Evolutionary conservation across 148 eudicot genomes (phyloP), one percentile per base, ranked within the genome.

Genomic region (Simmondsia chinensis): DNA sequence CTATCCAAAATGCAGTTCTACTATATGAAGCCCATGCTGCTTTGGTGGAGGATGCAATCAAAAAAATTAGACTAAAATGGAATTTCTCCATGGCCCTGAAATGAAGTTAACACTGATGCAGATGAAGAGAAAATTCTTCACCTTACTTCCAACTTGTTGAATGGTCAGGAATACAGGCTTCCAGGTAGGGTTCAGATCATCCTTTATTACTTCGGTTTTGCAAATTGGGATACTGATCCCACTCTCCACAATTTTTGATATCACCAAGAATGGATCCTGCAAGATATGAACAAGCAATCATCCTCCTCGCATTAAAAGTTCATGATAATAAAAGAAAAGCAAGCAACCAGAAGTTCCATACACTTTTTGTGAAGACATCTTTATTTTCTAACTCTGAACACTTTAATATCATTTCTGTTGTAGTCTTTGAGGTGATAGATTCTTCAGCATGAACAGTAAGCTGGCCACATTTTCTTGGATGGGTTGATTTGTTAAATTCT

Each of bases 321-420:
- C 8, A 49, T 33, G 43, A 4, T 16, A 46, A 50, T 39, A 25
- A 39, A 22, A 41, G 35, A 28, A 50, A 51, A 4, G 50, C 21
- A 25, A 42, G n/a, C n/a, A 39, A 16, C 27, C 30, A 38, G 33
- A 49, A 65, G 31, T 30, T 33, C 39, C 86, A 38, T 93, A 93
- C 99, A 65, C 87, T 93, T 82, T 66, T 86, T 42, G 99, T 77
- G 72, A 82, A 82, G 50, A 86, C 62, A 68, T 93, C 96, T 68
- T 73, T 86, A 23, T 79, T 68, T 57, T 82, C 94, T 79, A 93
- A 73, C 38, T 86, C 94, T 49, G 81, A 67, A 70, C 99, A 93
- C 73, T 80, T 74, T 23, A 93, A 64, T 51, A 60, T 50, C 68
- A 93, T 64, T 72, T 93, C 94, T 21, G 67, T 47, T 40, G 76